Base-by-base conservation (phyloP, 2,329 filamentous ascomycete species). In the Pyricularia grisea region DNA sequence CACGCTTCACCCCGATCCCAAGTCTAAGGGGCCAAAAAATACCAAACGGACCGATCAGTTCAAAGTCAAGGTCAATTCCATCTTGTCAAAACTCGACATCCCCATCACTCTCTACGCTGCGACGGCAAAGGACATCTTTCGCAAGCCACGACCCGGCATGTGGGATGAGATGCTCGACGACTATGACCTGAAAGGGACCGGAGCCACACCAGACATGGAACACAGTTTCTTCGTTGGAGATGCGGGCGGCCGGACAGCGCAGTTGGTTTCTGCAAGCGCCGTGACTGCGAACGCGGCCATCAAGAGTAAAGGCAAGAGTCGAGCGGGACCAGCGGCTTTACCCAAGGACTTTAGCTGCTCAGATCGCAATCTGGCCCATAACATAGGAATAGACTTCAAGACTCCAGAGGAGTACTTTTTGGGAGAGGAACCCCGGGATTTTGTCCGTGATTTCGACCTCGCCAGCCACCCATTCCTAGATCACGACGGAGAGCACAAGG, bases 331-430 rank as follows among this genome's bases (percentile, higher is more conserved):
- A 0, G 76, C 74, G 10, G 72, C 75, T 0, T 69, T 73, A 1
- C 72, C 78, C 3, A 88, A 87, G 72, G 88, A 90, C 75, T 90
- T 90, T 70, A 88, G 87, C 74, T 89, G 87, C 73, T 89, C 87
- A 10, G 88, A 90, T 74, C 81, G 92, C 69, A 92, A 97, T 74
- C 90, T 98, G 74, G 94, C 95, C 3, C 84, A 89, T 71, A 98
- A 99, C 75, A 80, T 94, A 14, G 92, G 92, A 4, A 87, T 99
- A 72, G 76, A 81, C 14, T 99, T 94, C 77, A 82, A 88, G 69
- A 97, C 94, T 0, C 95, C 95, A 0, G 95, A 99, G 76, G 94
- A 97, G 77, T 97, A 90, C 80, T 98, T 98, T 76, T 85, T 94
- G 0, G 84, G 85, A 1, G 86, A 92, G 73, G 75, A 85, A 28